Evolutionary conservation across 495 filamentous ascomycete genomes (phyloP), one percentile per base, ranked within the genome.

Genomic region (Penicillium angulare): DNA sequence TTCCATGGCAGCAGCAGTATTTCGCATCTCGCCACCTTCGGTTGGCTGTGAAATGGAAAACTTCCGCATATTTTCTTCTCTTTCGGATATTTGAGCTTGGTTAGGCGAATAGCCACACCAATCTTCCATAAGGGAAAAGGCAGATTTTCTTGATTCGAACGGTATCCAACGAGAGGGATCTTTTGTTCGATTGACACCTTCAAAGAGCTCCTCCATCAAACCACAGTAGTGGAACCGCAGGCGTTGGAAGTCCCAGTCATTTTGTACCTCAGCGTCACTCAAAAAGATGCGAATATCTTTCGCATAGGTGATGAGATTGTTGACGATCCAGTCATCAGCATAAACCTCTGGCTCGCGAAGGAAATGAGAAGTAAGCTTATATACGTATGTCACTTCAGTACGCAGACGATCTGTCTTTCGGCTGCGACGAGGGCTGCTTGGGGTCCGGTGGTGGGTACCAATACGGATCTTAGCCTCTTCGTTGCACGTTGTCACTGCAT

Each of bases 61-160:
- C 57, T 90, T 86, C 50, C 88, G 77, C 88, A 97, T 95, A 38
- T 79, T 86, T 46, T 95, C 87, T 74, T 97, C 93, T 47, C 90
- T 78, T 49, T 88, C 83, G 13, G 84, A 81, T 29, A 95, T 89
- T 49, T 91, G 87, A 26, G 73, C 69, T 60, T 92, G 91, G 64
- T 97, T 96, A 5, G 93, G 90, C 0, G 93, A 95, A 65, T 93
- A 95, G 0, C 95, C 93, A 71, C 95, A 97, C 93, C 93, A 98
- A 48, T 97, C 92, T 64, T 97, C 92, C 91, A 98, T 97, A 26
- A 97, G 69, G 5, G 92, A 85, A 62, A 97, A 98, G 5, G 91
- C 84, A 8, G 93, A 96, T 60, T 96, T 92, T 20, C 93, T 77
- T 0, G 90, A 87, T 63, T 97, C 93, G 54, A 98, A 98, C 0